Percentiles rank a stretch among this genome's conserved stretches.
Conservation (phyloP, 2,329 filamentous ascomycete genomes). For the Calonectria crousiana region DNA sequence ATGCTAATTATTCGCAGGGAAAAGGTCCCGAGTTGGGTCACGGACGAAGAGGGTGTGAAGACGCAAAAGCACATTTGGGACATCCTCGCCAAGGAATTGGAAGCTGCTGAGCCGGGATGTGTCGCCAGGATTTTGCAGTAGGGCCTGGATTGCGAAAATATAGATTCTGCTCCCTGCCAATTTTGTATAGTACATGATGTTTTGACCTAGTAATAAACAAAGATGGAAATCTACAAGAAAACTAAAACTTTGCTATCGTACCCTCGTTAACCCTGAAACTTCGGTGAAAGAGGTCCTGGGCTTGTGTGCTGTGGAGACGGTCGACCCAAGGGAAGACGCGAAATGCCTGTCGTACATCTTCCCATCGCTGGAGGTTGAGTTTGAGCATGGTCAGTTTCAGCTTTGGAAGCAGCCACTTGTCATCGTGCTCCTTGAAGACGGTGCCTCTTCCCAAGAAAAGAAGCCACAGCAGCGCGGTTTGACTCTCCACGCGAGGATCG, state of each 20-base stretch:
- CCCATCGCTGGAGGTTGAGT: constrained; percentile 17
- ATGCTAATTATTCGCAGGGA: constrained; percentile 13
- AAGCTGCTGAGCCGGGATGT: constrained; percentile 45
- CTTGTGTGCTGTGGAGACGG: not conserved
- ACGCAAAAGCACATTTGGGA: constrained; percentile 46
- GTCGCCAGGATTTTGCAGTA: constrained; percentile 29
- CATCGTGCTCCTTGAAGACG: constrained; percentile 11
- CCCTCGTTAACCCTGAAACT: not conserved
- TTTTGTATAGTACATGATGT: not conserved
- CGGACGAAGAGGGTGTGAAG: constrained; percentile 30
- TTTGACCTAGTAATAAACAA: not conserved
- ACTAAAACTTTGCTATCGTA: not conserved
- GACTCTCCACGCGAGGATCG: not conserved
- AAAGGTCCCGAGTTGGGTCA: constrained; percentile 40
- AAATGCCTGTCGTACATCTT: constrained; percentile 4
- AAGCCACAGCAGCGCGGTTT: constrained; percentile 15
- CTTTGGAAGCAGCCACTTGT: constrained; percentile 19
- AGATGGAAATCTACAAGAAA: not conserved
- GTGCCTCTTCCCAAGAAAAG: constrained; percentile 10
- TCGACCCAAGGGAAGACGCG: constrained; percentile 21
- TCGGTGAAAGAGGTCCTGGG: not conserved
- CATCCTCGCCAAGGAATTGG: constrained; percentile 42
- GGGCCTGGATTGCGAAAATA: not conserved
- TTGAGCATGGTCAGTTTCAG: not conserved
- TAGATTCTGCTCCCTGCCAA: not conserved